Base-by-base conservation (phyloP, 331 rosid genomes). In the Malus hybrid region DNA sequence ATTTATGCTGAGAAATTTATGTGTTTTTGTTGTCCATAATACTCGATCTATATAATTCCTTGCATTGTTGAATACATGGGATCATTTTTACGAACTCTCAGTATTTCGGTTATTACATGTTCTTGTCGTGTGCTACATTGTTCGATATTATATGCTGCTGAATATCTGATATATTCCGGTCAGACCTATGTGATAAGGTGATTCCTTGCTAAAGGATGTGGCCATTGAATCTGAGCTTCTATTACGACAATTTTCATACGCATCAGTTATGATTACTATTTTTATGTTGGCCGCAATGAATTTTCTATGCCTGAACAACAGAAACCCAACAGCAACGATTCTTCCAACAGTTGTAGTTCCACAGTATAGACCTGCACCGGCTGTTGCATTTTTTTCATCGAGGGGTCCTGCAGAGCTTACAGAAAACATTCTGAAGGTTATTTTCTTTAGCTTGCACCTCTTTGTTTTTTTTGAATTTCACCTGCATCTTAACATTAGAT, bases 401-500 rank as follows among this genome's bases (percentile, higher is more conserved):
- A 90, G 95, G 76, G 99, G 99, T 70, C 99, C 99, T 65, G 83
- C 95, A n/a, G 70, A 75, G 74, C 91, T 87, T 24, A 81, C 97
- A 69, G 97, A 94, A 85, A 94, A 92, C 79, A 84, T 94, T 80
- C 93, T 94, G 79, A 94, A 94, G 97, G 99, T 91, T 42, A 9
- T 73, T 79, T 73, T 69, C 80, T 76, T 12, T 69, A 24, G 7
- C 73, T n/a, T 15, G 33, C 39, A 60, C 31, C 70, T 16, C 20
- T 50, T 48, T 48, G 55, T 14, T 48, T 5, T 24, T 22, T 14
- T 27, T 27, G 33, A 61, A 61, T 13, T 14, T 71, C 28, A 8
- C 70, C 16, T n/a, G 28, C 33, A 55, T 56, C 68, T 2, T 63
- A 64, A 24, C 15, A 69, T 15, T 27, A 36, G 20, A 14, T 65